Base-by-base conservation (phyloP, 1,284 basidiomycete genomes). In the Cryptococcus floricola region DNA sequence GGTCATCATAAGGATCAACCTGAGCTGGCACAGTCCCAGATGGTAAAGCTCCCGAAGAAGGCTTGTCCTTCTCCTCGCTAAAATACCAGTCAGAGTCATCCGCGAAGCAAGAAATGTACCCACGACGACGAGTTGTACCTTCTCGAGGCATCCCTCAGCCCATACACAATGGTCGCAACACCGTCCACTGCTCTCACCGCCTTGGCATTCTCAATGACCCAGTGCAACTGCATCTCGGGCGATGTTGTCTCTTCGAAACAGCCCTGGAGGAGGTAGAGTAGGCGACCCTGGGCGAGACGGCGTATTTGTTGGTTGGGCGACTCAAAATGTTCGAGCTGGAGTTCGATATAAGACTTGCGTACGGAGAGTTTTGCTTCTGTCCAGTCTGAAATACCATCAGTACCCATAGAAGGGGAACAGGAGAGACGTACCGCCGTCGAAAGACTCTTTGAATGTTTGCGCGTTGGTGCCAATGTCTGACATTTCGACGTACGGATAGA, bases 401-500 rank as follows among this genome's bases (percentile, higher is more conserved):
- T 12, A 49, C n/a, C 18, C 38, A 50, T 25, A 9, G 28, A 28
- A 31, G 57, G 50, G 41, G 5, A 44, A 27, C 48, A 48, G 19
- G 44, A 39, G 28, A 49, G 49, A 77, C 82, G 63, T 67, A 87
- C 89, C 87, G 75, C 84, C 84, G 39, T 81, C 76, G 70, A 89
- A 92, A 43, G 86, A 89, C 44, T 87, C 87, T 67, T 88, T 84
- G 87, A 92, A 98, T 45, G 88, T 87, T 66, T 85, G 87, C 59
- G 90, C 79, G 73, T 93, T 93, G 80, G 94, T 90, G 3, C 85
- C 84, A 14, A 94, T 86, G 72, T 93, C 89, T 1, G 88, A 85
- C 81, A 93, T 91, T 79, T 98, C 95, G 56, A 95, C 87, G 78
- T 97, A 98, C 27, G 92, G 92, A 78, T 96, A 98, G 78, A 98